phyloP scores from a whole-genome alignment of 2,329 filamentous ascomycete genomes.

The Epichloe gansuensis region DNA sequence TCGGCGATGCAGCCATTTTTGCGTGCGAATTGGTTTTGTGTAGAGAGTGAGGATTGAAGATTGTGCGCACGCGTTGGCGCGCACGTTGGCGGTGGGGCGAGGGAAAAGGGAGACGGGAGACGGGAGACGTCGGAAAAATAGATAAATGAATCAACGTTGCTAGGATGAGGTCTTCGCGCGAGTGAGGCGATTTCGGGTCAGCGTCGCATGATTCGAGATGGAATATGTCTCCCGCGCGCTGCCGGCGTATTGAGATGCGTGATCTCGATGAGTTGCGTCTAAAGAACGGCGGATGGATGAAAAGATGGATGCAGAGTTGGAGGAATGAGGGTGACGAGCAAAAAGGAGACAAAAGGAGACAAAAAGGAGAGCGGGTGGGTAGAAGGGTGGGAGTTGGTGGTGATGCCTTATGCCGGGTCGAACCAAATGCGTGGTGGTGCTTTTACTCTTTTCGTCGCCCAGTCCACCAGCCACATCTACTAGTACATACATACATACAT shows the following conservation, averaged over 20 bases:
- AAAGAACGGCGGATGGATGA: neutral
- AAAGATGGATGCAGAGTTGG: neutral
- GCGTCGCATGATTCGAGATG: conserved; percentile 8
- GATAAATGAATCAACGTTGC: neutral
- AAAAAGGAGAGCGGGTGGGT: neutral
- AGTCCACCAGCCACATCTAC: neutral
- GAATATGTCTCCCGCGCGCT: neutral
- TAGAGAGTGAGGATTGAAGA: neutral
- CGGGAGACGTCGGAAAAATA: neutral
- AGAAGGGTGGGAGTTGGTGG: neutral
- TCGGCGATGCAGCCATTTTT: conserved; percentile 28
- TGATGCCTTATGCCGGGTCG: neutral
- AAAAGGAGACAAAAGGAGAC: no score
- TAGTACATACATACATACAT: neutral
- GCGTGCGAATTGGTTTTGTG: neutral
- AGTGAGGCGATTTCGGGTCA: conserved; percentile 8
- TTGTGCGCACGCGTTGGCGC: neutral
- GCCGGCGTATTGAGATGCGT: neutral
- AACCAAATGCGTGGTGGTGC: conserved; percentile 1
- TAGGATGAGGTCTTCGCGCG: neutral
- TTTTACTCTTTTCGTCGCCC: conserved; percentile 4
- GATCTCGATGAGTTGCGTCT: neutral
- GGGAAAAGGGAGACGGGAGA: neutral
- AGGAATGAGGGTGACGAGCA: neutral
- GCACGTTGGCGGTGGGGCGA: conserved; percentile 2